A percentile compares a stretch with the other conserved stretches of the same genome.
phyloP scores from a whole-genome alignment of 1,284 basidiomycete genomes.

The Sanghuangporus baumii region DNA sequence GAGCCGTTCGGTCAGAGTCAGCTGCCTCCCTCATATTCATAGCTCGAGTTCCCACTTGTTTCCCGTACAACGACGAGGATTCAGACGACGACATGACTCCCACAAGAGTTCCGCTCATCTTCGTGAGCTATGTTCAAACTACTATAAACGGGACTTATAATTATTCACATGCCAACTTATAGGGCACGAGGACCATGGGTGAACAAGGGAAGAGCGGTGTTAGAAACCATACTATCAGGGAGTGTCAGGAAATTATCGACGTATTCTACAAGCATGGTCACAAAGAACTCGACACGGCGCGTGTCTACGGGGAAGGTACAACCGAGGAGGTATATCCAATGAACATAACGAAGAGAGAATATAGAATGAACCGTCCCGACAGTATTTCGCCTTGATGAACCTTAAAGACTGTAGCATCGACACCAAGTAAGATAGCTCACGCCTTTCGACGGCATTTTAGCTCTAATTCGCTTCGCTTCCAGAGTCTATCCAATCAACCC shows the following conservation, averaged over 20 bases:
- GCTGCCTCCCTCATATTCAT: background rate
- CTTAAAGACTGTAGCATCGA: conserved; percentile 39
- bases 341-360: background rate
- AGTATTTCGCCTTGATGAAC: conserved; percentile 41
- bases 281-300: conserved; percentile 44
- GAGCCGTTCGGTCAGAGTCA: no score
- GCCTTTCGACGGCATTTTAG: background rate
- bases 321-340: conserved; percentile 37
- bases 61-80: background rate
- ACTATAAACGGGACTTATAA: background rate
- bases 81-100: conserved; percentile 6
- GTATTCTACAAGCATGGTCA: conserved; percentile 38
- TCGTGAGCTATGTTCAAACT: conserved; percentile 20
- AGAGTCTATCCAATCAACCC: conserved; percentile 39
- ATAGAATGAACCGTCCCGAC: background rate
- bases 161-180: background rate
- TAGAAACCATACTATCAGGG: conserved; percentile 31
- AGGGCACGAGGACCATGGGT: conserved; percentile 50
- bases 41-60: background rate
- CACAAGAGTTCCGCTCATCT: conserved; percentile 34
- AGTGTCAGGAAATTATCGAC: conserved; percentile 43
- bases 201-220: conserved; percentile 37
- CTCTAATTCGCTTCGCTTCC: background rate
- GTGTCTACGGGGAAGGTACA: conserved; percentile 44
- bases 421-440: conserved; percentile 35